Conservation (phyloP, 2,329 filamentous ascomycete species). For the Ophiobolus disseminans region DNA sequence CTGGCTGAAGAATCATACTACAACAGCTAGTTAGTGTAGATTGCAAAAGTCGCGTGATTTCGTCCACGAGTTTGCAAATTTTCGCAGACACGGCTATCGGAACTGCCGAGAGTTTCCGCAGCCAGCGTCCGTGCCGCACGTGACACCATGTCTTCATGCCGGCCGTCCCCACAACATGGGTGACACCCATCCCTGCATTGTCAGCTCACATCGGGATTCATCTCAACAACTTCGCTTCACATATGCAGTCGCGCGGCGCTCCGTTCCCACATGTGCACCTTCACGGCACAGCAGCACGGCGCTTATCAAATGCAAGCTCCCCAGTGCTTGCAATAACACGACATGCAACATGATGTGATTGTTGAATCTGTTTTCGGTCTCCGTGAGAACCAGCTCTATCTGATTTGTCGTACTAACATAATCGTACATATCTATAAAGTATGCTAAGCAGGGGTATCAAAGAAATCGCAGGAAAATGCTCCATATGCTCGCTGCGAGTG, state of each 20-base stretch:
- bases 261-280: neutral
- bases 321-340: too few relatives aligned
- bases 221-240: neutral
- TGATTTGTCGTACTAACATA: slow-evolving; percentile 5
- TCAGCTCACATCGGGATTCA: neutral
- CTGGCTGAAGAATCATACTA: too few relatives aligned
- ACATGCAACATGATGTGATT: neutral
- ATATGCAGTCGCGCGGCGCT: neutral
- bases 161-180: neutral
- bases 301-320: too few relatives aligned
- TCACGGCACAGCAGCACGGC: neutral
- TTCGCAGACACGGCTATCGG: neutral
- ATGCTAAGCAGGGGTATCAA: slow-evolving; percentile 32
- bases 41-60: too few relatives aligned
- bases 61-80: neutral
- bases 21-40: too few relatives aligned
- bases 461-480: slow-evolving; percentile 16
- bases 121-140: neutral
- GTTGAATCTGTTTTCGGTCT: neutral
- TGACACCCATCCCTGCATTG: neutral
- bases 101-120: neutral
- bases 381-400: neutral
- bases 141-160: neutral
- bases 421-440: slow-evolving; percentile 29
- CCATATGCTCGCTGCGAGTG: slow-evolving; percentile 27